Percentiles rank a stretch among this genome's conserved stretches.
Evolutionary conservation across 2,329 filamentous ascomycete species (phyloP).

Genomic region (Ophiostoma triangulosporum): DNA sequence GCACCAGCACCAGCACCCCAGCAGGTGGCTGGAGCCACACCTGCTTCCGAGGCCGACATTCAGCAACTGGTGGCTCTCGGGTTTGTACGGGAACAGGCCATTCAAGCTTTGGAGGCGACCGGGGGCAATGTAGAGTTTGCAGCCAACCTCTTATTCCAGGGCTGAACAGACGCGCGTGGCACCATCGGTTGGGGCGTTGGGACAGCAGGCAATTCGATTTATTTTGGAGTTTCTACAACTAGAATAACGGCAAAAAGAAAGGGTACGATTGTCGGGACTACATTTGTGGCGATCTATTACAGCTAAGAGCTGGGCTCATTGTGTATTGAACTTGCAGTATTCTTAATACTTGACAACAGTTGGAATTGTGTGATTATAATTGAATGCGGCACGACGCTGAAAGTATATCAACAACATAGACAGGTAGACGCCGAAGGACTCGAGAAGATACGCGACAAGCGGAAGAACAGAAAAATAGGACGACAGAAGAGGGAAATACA

Average conservation of each 20-base stretch:
- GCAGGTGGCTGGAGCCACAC: conserved; percentile 22
- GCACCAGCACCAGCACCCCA: conserved; percentile 15
- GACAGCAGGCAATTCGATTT: not conserved
- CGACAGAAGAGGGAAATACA: not conserved
- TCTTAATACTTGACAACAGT: too few species aligned
- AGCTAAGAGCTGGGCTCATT: too few species aligned
- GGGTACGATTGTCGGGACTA: not conserved
- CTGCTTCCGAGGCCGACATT: conserved; percentile 47
- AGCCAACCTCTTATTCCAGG: conserved; percentile 61
- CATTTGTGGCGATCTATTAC: too few species aligned
- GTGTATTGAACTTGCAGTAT: too few species aligned
- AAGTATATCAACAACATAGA: too few species aligned
- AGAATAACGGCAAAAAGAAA: not conserved
- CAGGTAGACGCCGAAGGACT: too few species aligned
- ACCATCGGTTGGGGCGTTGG: not conserved
- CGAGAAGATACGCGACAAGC: not conserved
- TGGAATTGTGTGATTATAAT: too few species aligned
- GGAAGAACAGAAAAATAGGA: not conserved
- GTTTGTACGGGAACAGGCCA: conserved; percentile 60
- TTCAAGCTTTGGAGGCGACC: conserved; percentile 69
- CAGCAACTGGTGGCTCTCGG: conserved; percentile 66
- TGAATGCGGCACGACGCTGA: too few species aligned
- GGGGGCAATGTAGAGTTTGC: conserved; percentile 79
- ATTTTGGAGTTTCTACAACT: not conserved
- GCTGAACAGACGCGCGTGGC: conserved; percentile 11